Percentiles rank a stretch among this genome's conserved stretches.
Conservation (phyloP, 345 rosid genomes). For the Bruguiera parviflora region DNA sequence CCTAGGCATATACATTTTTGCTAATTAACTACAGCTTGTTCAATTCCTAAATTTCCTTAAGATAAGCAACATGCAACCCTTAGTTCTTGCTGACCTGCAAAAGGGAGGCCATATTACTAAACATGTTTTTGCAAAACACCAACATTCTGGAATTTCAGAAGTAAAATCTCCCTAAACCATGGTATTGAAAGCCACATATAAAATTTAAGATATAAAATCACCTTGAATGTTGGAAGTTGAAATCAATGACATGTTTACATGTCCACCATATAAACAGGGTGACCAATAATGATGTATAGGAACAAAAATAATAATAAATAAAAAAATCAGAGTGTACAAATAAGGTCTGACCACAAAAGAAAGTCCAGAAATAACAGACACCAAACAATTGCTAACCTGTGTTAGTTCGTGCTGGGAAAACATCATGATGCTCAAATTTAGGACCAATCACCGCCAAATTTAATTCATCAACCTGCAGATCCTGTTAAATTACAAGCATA, state of each 20-base stretch:
- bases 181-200: not conserved
- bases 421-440: conserved; percentile 77
- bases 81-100: not conserved
- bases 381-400: conserved; percentile 54
- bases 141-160: not conserved
- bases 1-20: not conserved
- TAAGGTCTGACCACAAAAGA: not conserved
- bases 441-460: conserved; percentile 84
- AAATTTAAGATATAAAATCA: not conserved
- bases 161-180: not conserved
- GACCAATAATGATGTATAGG: too few species aligned
- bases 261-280: not conserved
- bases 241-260: conserved; percentile 1
- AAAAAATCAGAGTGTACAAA: not conserved
- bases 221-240: not conserved
- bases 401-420: conserved; percentile 92
- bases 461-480: conserved; percentile 69
- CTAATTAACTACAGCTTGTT: not conserved
- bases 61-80: not conserved
- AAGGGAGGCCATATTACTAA: not conserved
- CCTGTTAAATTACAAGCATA: conserved; percentile 38
- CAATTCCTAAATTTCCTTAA: not conserved
- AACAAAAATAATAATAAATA: not conserved
- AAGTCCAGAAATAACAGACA: not conserved
- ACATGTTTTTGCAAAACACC: not conserved